phyloP scores from a whole-genome alignment of 441 rosid genomes.

The Pelargonium australe region DNA sequence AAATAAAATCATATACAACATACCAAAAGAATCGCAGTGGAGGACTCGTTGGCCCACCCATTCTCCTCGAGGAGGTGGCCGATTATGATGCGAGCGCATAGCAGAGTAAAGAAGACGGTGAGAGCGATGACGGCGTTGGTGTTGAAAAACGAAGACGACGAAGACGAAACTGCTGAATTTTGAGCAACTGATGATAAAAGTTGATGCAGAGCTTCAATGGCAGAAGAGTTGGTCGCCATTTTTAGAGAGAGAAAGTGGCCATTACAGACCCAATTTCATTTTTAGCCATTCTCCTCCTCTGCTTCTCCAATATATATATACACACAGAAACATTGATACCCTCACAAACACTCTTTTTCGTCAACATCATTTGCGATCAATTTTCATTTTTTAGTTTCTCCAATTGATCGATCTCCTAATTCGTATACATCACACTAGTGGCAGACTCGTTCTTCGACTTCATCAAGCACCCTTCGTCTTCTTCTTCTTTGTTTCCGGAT shows the following conservation, averaged over 20 bases:
- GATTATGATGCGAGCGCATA: constrained; percentile 53
- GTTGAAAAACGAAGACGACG: constrained; percentile 30
- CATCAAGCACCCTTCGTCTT: no score
- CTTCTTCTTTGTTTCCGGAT: no score
- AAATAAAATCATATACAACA: not conserved
- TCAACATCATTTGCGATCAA: no score
- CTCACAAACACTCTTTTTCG: no score
- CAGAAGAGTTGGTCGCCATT: not conserved
- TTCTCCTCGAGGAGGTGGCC: constrained; percentile 65
- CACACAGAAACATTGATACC: no score
- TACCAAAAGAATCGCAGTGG: constrained; percentile 57
- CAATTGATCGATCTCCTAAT: no score
- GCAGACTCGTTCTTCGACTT: no score
- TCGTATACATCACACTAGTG: no score
- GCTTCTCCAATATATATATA: no score
- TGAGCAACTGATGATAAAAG: constrained; percentile 6
- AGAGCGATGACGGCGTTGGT: constrained; percentile 43
- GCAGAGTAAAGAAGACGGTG: constrained; percentile 50
- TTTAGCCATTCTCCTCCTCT: no score
- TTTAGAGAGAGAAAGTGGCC: not conserved
- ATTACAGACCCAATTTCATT: no score
- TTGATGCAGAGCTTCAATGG: constrained; percentile 22
- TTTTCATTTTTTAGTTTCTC: no score
- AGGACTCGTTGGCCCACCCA: constrained; percentile 66
- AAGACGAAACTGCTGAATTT: constrained; percentile 1